These are phyloP conservation scores for Metschnikowia koreensis DNA, from an alignment of 805 yeast species.

Conservation along the genomic window DNA sequence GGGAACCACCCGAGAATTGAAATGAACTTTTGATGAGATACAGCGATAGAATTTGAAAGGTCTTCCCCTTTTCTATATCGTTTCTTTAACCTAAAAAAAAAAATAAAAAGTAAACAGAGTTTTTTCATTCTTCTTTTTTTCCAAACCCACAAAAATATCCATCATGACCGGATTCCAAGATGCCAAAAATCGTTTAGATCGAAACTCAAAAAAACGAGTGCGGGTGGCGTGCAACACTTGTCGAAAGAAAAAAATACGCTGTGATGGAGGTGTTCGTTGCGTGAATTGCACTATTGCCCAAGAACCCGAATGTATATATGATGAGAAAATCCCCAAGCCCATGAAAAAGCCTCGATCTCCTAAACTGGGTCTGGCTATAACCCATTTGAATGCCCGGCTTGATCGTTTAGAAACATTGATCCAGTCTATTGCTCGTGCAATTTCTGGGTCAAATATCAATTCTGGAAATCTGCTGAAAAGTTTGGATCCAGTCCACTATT, in stretches of 20 bases:
- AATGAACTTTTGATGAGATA: too few species aligned
- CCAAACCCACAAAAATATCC: not conserved
- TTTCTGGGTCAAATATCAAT: not conserved
- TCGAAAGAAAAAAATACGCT: conserved; percentile 17
- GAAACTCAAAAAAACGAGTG: conserved; percentile 10
- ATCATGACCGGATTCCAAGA: not conserved
- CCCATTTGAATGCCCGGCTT: conserved; percentile 5
- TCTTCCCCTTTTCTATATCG: too few species aligned
- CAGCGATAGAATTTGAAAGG: too few species aligned
- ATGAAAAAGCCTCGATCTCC: conserved; percentile 1
- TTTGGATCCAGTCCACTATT: not conserved
- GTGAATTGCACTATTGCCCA: conserved; percentile 12
- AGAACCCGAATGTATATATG: conserved; percentile 14
- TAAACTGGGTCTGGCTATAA: conserved; percentile 1
- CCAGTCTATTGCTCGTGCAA: not conserved
- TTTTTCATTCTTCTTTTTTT: too few species aligned
- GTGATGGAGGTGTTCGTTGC: conserved; percentile 16
- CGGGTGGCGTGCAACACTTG: conserved; percentile 18
- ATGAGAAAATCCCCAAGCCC: conserved; percentile 9
- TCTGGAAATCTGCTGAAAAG: not conserved
- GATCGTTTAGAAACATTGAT: conserved; percentile 7
- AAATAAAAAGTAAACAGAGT: too few species aligned
- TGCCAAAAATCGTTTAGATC: not conserved
- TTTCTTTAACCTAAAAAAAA: too few species aligned
- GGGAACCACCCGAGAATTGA: too few species aligned